Evolutionary conservation across 495 filamentous ascomycete species (phyloP).

Genomic region (Copromyces sp.): DNA sequence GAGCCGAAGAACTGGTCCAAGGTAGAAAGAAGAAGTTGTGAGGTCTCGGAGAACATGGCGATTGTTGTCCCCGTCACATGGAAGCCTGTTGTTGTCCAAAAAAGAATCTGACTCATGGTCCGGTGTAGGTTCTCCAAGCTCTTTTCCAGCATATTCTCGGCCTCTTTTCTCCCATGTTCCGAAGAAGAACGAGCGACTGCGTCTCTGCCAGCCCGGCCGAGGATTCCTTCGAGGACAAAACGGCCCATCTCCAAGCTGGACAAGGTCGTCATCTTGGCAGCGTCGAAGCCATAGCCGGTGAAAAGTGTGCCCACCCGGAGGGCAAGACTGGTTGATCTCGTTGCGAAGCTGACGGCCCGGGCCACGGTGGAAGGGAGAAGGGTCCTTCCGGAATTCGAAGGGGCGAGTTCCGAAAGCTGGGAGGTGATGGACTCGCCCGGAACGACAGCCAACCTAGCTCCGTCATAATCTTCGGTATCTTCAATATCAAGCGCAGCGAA

Average conservation of each 20-base stretch:
- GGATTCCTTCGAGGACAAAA: slow-evolving; percentile 53
- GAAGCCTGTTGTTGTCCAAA: slow-evolving; percentile 61
- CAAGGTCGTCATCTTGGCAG: slow-evolving; percentile 57
- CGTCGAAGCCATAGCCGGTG: slow-evolving; percentile 53
- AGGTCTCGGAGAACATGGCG: slow-evolving; percentile 49
- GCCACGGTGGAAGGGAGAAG: slow-evolving; percentile 59
- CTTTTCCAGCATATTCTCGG: slow-evolving; percentile 51
- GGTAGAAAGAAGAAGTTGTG: slow-evolving; percentile 53
- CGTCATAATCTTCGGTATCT: not conserved
- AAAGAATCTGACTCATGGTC: slow-evolving; percentile 54
- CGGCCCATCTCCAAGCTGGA: slow-evolving; percentile 60
- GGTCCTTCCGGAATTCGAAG: slow-evolving; percentile 37
- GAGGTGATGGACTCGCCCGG: slow-evolving; percentile 7
- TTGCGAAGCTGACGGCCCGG: slow-evolving; percentile 56
- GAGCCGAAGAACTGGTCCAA: slow-evolving; percentile 68
- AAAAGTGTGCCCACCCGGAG: slow-evolving; percentile 61
- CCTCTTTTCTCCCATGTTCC: slow-evolving; percentile 47
- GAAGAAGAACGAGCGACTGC: slow-evolving; percentile 43
- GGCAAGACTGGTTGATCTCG: slow-evolving; percentile 58
- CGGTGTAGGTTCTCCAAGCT: slow-evolving; percentile 54
- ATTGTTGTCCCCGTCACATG: slow-evolving; percentile 56
- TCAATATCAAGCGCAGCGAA: not conserved
- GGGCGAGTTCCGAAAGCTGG: slow-evolving; percentile 9
- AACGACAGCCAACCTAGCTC: slow-evolving; percentile 2
- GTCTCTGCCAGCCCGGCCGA: slow-evolving; percentile 61